Base-by-base conservation (phyloP, 345 rosid species). In the Passiflora organensis region DNA sequence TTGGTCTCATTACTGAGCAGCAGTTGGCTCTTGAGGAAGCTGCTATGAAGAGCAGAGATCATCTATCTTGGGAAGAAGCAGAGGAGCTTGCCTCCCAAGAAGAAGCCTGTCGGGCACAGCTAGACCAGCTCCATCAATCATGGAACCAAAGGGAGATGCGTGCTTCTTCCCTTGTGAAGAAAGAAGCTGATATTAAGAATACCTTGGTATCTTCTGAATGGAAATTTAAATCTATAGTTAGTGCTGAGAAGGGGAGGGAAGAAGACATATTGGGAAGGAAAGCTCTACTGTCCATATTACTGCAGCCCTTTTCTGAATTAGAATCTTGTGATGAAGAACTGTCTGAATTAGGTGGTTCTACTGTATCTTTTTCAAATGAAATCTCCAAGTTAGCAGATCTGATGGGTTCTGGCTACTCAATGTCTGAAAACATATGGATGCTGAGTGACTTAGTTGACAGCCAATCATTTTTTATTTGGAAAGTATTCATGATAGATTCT, bases 41-140 rank as follows among this genome's bases (percentile, higher is more conserved):
- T 67, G 79, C 97, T 23, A 25, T 80, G 62, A 82, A 82, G 78
- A 81, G 93, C 53, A 78, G 95, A 76, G 95, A 90, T 78, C 82
- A 86, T 74, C 83, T 84, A 41, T 90, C 95, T 16, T 90, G 97
- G 95, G 97, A 90, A 77, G 97, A 90, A 71, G 97, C 95, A 45
- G 97, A 90, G 78, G 95, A 90, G 75, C 83, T 90, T 52, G 86
- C 86, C 57, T 83, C 97, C 53, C 97, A 90, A 72, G 97, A 87
- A 81, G 97, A 90, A 80, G 83, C 93, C 72, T 90, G 88, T 70
- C 76, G 86, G 76, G 85, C 78, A 51, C 90, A 82, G 76, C 80
- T 90, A 67, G 91, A 82, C 63, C 80, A 80, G 57, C 93, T 89
- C 60, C 89, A 86, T 68, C 87, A 77, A 65, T 65, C 86, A 49